Conservation (phyloP, 208 protist species). For the Leishmania gerbilli region DNA sequence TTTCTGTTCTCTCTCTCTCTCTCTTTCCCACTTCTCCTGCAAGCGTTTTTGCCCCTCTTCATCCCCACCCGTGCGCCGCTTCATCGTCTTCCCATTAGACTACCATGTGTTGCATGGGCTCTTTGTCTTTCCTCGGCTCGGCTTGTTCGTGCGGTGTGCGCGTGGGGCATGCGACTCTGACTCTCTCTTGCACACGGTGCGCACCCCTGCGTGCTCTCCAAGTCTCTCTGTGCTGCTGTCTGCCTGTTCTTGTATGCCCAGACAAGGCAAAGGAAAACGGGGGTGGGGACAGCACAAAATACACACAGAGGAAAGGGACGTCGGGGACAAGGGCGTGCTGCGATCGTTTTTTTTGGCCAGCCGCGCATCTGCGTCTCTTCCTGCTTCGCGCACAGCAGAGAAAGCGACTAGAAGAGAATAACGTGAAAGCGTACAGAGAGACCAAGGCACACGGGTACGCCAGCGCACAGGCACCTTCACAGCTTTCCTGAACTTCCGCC, state of each 20-base stretch:
- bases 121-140: not conserved
- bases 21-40: not conserved
- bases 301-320: too few species aligned
- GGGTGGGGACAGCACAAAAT: too few species aligned
- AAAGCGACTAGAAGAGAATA: not conserved
- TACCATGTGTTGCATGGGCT: not conserved
- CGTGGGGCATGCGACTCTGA: not conserved
- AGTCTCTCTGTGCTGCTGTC: too few species aligned
- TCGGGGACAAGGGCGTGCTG: too few species aligned
- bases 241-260: too few species aligned
- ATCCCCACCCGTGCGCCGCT: not conserved
- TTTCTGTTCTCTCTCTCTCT: not conserved
- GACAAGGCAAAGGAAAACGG: too few species aligned
- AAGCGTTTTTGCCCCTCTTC: not conserved
- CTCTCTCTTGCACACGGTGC: not conserved
- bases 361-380: too few species aligned
- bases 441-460: too few species aligned
- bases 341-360: too few species aligned
- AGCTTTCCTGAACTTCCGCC: not conserved
- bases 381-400: not conserved
- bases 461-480: not conserved
- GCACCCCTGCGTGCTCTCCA: not conserved
- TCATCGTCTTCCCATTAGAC: not conserved
- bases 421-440: not conserved
- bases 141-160: not conserved